Evolutionary conservation across 106 monocot genomes (phyloP).

Genomic region (Chionographis japonica): DNA sequence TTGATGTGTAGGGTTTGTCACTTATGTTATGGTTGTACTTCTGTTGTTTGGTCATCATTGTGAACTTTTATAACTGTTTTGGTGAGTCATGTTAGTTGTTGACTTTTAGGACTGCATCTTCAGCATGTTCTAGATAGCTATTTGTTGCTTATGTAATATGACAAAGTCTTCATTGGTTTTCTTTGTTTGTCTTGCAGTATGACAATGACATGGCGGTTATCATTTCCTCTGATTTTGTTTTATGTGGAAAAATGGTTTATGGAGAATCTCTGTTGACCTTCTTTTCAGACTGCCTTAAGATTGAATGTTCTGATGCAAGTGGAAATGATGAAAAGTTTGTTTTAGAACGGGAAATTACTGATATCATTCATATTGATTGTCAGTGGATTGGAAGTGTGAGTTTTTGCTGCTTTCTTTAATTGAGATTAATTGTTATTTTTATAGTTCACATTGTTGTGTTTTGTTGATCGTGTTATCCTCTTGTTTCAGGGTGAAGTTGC

Average conservation of each 20-base stretch:
- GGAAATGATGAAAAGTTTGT: constrained; percentile 34
- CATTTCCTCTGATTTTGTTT: constrained; percentile 45
- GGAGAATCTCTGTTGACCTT: constrained; percentile 38
- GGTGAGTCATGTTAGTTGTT: no score
- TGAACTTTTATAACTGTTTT: no score
- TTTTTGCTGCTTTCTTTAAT: not conserved
- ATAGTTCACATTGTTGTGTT: not conserved
- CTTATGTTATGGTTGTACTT: no score
- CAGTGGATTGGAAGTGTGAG: constrained; percentile 46
- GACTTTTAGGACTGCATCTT: no score
- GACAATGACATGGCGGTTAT: constrained; percentile 21
- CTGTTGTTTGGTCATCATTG: no score
- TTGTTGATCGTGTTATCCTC: not conserved
- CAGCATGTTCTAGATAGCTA: no score
- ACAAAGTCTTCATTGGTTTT: not conserved
- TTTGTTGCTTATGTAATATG: no score
- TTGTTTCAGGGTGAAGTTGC: constrained; percentile 30
- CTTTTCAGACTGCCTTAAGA: constrained; percentile 39
- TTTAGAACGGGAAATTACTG: constrained; percentile 28
- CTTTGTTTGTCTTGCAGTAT: constrained; percentile 20
- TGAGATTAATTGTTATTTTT: not conserved
- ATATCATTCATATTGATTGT: constrained; percentile 44
- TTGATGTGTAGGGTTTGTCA: no score
- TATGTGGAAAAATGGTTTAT: constrained; percentile 19
- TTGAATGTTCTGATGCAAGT: constrained; percentile 36